Conservation (phyloP, 805 yeast species). For the Yamadazyma tumulicola region DNA sequence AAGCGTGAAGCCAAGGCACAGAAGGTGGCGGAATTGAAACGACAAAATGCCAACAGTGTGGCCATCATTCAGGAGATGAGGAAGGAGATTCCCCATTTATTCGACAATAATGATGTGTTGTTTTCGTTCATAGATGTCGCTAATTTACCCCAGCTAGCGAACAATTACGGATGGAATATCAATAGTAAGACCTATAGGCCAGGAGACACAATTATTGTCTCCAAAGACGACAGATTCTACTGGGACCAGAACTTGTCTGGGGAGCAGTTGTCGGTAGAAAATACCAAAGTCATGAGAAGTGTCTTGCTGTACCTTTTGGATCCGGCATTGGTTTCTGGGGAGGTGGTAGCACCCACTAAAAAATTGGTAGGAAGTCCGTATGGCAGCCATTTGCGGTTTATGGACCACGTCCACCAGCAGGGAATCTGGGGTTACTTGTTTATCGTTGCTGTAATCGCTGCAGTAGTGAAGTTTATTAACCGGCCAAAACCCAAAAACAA, state of each 20-base stretch:
- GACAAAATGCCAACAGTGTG: conserved; percentile 38
- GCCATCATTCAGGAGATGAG: conserved; percentile 48
- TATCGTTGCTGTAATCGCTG: conserved; percentile 2
- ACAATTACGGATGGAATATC: conserved; percentile 35
- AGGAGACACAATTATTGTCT: conserved; percentile 59
- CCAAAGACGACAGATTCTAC: conserved; percentile 37
- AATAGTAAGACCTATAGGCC: conserved; percentile 27
- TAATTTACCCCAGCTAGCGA: conserved; percentile 26
- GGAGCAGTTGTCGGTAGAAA: conserved; percentile 27
- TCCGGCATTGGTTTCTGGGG: conserved; percentile 19
- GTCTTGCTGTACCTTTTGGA: conserved; percentile 39
- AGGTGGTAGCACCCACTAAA: conserved; percentile 8
- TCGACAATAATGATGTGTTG: conserved; percentile 39
- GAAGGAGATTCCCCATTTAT: conserved; percentile 46
- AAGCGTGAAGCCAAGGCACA: conserved; percentile 37
- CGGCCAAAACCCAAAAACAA: not conserved
- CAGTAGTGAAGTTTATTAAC: not conserved
- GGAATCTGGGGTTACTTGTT: conserved; percentile 42
- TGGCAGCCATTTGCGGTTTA: conserved; percentile 29
- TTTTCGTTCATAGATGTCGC: conserved; percentile 52
- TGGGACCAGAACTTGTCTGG: conserved; percentile 39
- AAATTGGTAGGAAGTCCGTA: conserved; percentile 45
- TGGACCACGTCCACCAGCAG: conserved; percentile 43
- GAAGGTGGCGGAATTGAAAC: conserved; percentile 38
- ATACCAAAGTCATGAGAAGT: conserved; percentile 25